Evolutionary conservation across 192 early-diverging fungal genomes (phyloP).

Genomic region (Mortierella claussenii): DNA sequence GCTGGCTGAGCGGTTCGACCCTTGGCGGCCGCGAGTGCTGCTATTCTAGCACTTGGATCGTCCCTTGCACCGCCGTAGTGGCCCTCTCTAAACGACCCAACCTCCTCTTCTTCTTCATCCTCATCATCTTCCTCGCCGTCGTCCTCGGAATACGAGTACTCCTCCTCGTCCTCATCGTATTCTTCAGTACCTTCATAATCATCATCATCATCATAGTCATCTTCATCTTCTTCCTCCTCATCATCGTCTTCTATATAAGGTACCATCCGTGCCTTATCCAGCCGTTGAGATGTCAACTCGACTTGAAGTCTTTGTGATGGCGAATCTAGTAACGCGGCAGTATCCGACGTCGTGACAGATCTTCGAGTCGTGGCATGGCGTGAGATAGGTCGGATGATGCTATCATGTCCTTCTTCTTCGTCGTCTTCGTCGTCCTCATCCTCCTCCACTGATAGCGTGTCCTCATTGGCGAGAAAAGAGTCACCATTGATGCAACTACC

Average conservation of each 20-base stretch:
- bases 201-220: slow-evolving; percentile 15
- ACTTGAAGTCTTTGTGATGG: too few species aligned
- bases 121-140: slow-evolving; percentile 44
- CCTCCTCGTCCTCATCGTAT: slow-evolving; percentile 31
- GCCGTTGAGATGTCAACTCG: too few species aligned
- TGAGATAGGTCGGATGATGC: too few species aligned
- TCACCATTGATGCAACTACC: not conserved
- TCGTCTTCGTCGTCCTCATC: too few species aligned
- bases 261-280: slow-evolving; percentile 14
- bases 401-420: too few species aligned
- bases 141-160: slow-evolving; percentile 46
- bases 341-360: too few species aligned
- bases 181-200: slow-evolving; percentile 14
- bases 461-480: not conserved
- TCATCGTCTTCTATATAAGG: slow-evolving; percentile 28
- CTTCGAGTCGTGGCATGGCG: too few species aligned
- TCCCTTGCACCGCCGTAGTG: slow-evolving; percentile 17
- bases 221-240: slow-evolving; percentile 14
- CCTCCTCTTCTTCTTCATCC: slow-evolving; percentile 29
- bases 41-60: not conserved
- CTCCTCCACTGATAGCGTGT: too few species aligned
- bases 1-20: not conserved
- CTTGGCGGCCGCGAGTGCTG: too few species aligned
- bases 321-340: too few species aligned
- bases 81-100: slow-evolving; percentile 2